Percentiles rank a stretch among this genome's conserved stretches.
Conservation (phyloP, 257 asterid species). For the Solanum rostratum region DNA sequence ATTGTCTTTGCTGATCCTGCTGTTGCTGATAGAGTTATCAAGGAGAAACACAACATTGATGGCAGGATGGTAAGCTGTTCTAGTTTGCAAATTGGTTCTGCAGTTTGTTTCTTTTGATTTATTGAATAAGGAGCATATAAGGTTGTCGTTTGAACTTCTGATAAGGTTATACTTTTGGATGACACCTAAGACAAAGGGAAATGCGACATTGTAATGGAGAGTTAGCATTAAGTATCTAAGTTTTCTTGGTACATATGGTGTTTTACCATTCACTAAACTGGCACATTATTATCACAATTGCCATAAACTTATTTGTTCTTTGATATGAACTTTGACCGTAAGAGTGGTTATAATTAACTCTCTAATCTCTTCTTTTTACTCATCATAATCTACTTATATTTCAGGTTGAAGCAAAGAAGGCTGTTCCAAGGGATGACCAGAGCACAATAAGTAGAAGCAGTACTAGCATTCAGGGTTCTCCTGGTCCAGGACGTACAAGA, state of each 20-base stretch:
- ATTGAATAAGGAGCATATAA: not conserved
- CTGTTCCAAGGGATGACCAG: constrained; percentile 22
- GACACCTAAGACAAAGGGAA: not conserved
- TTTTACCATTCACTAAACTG: not conserved
- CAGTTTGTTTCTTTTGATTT: not conserved
- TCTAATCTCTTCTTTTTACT: not conserved
- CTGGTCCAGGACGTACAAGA: constrained; percentile 17
- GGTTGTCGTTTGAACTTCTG: not conserved
- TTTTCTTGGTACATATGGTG: not conserved
- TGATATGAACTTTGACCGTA: not conserved
- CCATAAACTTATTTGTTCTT: not conserved
- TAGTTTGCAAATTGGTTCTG: not conserved
- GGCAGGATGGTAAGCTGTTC: constrained; percentile 10
- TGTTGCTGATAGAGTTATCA: constrained; percentile 16
- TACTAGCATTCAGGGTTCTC: constrained; percentile 17
- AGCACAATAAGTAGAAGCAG: constrained; percentile 17
- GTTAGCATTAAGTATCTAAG: not conserved
- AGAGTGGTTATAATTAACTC: not conserved
- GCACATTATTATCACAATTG: not conserved
- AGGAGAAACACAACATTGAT: constrained; percentile 20
- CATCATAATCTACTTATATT: not conserved
- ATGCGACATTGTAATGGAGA: not conserved
- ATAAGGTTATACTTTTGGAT: not conserved
- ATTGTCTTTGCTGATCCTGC: constrained; percentile 16
- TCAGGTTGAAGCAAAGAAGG: constrained; percentile 21